These are phyloP conservation scores for Pythium brassicae DNA, from an alignment of 352 stramenopile genomes.

Conservation along the genomic window DNA sequence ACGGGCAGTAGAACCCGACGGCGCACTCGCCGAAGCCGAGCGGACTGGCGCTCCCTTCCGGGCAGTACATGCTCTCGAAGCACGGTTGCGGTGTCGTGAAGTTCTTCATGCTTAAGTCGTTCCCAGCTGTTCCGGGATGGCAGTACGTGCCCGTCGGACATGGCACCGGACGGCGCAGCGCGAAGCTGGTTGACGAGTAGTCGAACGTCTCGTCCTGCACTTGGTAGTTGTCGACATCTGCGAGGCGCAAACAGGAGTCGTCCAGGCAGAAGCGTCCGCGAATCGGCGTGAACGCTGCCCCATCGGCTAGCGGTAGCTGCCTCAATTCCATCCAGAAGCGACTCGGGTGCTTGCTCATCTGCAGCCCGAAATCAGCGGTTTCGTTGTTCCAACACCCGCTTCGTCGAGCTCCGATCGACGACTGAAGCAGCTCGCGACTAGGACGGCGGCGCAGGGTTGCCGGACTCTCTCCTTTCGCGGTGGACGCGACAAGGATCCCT, in stretches of 20 bases:
- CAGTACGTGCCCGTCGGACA: conserved; percentile 90
- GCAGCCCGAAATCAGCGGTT: conserved; percentile 93
- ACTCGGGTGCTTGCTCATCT: conserved; percentile 75
- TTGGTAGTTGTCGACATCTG: conserved; percentile 76
- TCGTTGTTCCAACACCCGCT: conserved; percentile 94
- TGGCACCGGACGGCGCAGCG: conserved; percentile 75
- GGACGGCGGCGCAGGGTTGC: conserved; percentile 37
- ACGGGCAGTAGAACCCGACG: conserved; percentile 91
- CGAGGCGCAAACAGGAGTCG: conserved; percentile 83
- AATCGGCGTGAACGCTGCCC: conserved; percentile 70
- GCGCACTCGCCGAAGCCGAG: conserved; percentile 83
- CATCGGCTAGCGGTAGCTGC: conserved; percentile 81
- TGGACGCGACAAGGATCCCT: conserved; percentile 31
- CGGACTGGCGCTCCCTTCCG: conserved; percentile 82
- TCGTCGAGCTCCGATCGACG: conserved; percentile 62
- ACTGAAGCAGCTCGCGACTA: conserved; percentile 8
- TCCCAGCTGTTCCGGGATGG: conserved; percentile 81
- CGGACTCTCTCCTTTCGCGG: conserved; percentile 27
- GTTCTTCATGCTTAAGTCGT: conserved; percentile 79
- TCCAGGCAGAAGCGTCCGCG: conserved; percentile 94
- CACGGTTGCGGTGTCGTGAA: conserved; percentile 86
- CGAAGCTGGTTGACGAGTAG: conserved; percentile 72
- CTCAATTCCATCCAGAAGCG: conserved; percentile 94
- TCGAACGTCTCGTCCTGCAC: conserved; percentile 81
- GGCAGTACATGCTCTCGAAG: conserved; percentile 90